phyloP scores from a whole-genome alignment of 2,329 filamentous ascomycete genomes.

The Davidsoniella australis region DNA sequence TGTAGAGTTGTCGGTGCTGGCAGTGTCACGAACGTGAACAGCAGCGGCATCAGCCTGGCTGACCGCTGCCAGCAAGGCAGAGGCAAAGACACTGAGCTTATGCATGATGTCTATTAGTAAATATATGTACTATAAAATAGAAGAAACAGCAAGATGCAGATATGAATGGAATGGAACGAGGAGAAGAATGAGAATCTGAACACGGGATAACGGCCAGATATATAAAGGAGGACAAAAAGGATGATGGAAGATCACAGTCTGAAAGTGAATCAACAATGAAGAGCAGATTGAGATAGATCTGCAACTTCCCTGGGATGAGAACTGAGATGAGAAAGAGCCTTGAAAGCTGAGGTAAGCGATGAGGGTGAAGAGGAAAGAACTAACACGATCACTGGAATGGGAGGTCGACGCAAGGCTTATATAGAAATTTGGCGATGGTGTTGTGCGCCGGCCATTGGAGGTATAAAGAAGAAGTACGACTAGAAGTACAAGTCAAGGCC shows the following conservation, averaged over 20 bases:
- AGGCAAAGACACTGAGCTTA: constrained; percentile 11
- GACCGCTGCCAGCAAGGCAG: constrained; percentile 9
- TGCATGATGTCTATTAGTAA: constrained; percentile 2
- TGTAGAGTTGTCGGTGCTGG: not conserved
- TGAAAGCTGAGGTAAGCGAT: no score
- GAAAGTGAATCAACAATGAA: not conserved
- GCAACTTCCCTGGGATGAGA: no score
- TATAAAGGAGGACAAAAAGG: not conserved
- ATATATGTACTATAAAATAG: not conserved
- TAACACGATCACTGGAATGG: no score
- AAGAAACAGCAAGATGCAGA: not conserved
- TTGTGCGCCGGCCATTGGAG: no score
- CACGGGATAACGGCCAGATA: not conserved
- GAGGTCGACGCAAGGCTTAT: no score
- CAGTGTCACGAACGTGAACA: not conserved
- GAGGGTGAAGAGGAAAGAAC: no score
- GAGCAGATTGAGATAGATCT: no score
- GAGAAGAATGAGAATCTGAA: not conserved
- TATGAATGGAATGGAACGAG: not conserved
- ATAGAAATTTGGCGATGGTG: no score
- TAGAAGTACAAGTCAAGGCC: no score
- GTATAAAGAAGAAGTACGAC: no score
- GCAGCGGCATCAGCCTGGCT: constrained; percentile 5
- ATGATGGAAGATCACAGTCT: not conserved
- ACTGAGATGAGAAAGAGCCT: no score